Evolutionary conservation across 352 stramenopile genomes (phyloP).

Genomic region (Globisporangium camurandrum): DNA sequence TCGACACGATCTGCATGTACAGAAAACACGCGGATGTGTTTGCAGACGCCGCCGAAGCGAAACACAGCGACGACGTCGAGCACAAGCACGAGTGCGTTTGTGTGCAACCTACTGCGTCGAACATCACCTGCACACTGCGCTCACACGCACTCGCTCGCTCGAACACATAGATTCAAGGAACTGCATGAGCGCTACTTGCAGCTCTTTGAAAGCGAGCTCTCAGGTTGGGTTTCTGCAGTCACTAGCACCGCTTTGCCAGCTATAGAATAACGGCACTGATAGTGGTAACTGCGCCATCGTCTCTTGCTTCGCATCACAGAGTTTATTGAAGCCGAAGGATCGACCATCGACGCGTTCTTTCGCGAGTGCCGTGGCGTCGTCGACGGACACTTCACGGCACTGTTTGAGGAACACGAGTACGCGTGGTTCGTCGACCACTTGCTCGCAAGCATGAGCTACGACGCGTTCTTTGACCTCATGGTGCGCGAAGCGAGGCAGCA

Average conservation of each 20-base stretch:
- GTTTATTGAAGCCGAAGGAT: slow-evolving; percentile 63
- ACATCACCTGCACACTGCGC: not conserved
- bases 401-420: slow-evolving; percentile 56
- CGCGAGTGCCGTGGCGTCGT: slow-evolving; percentile 55
- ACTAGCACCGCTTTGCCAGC: not conserved
- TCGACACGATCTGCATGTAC: not conserved
- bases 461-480: slow-evolving; percentile 73
- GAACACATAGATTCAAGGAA: slow-evolving; percentile 47
- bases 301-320: slow-evolving; percentile 9
- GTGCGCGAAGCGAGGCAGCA: slow-evolving; percentile 55
- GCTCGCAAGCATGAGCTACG: slow-evolving; percentile 77
- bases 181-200: slow-evolving; percentile 66
- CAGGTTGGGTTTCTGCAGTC: slow-evolving; percentile 2
- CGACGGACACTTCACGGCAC: slow-evolving; percentile 51
- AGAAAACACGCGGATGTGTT: slow-evolving; percentile 57
- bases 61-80: slow-evolving; percentile 48
- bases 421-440: slow-evolving; percentile 72
- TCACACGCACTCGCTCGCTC: not conserved
- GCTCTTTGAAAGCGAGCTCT: slow-evolving; percentile 67
- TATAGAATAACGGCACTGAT: not conserved
- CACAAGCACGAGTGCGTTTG: slow-evolving; percentile 65
- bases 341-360: slow-evolving; percentile 64
- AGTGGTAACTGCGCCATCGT: not conserved
- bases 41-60: slow-evolving; percentile 49
- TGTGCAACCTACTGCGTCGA: not conserved